These are phyloP conservation scores for Staphylotrichum longicolle DNA, from an alignment of 495 filamentous ascomycete genomes.

Conservation along the genomic window DNA sequence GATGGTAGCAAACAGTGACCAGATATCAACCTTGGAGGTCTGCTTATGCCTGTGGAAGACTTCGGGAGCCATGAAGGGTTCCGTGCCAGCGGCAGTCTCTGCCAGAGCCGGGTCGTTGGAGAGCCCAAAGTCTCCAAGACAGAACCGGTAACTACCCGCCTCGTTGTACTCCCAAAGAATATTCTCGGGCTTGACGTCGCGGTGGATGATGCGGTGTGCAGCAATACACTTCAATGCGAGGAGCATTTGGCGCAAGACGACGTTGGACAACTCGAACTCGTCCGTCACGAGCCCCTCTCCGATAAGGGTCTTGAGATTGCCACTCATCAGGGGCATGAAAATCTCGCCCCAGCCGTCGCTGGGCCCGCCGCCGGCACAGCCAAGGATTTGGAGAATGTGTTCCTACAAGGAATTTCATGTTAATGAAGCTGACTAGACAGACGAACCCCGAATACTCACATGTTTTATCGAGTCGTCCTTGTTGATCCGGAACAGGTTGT, in stretches of 20 bases:
- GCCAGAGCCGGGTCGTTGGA: slow-evolving; percentile 29
- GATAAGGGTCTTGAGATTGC: slow-evolving; percentile 30
- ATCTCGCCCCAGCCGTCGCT: slow-evolving; percentile 33
- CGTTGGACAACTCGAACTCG: slow-evolving; percentile 12
- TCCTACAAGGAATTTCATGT: slow-evolving; percentile 18
- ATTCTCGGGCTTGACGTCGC: slow-evolving; percentile 81
- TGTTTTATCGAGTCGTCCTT: slow-evolving; percentile 27
- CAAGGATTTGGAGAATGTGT: slow-evolving; percentile 35
- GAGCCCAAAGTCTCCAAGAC: slow-evolving; percentile 40
- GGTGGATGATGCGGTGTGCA: slow-evolving; percentile 63
- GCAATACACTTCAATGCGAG: slow-evolving; percentile 35
- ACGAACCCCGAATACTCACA: slow-evolving; percentile 19
- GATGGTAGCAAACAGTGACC: slow-evolving; percentile 45
- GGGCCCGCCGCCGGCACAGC: slow-evolving; percentile 19
- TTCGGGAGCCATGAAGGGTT: slow-evolving; percentile 38
- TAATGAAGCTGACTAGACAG: background rate
- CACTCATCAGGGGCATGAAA: slow-evolving; percentile 36
- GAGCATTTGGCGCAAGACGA: slow-evolving; percentile 37
- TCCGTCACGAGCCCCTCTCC: background rate
- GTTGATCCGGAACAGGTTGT: slow-evolving; percentile 31
- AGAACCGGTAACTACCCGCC: slow-evolving; percentile 27
- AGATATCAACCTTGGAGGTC: slow-evolving; percentile 42
- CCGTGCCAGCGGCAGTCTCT: slow-evolving; percentile 29
- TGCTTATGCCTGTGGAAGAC: slow-evolving; percentile 29
- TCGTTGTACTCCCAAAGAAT: slow-evolving; percentile 47